Percentiles rank a stretch among this genome's conserved stretches.
These are phyloP conservation scores for Arbutus unedo DNA, from an alignment of 148 eudicot species.

Conservation along the genomic window DNA sequence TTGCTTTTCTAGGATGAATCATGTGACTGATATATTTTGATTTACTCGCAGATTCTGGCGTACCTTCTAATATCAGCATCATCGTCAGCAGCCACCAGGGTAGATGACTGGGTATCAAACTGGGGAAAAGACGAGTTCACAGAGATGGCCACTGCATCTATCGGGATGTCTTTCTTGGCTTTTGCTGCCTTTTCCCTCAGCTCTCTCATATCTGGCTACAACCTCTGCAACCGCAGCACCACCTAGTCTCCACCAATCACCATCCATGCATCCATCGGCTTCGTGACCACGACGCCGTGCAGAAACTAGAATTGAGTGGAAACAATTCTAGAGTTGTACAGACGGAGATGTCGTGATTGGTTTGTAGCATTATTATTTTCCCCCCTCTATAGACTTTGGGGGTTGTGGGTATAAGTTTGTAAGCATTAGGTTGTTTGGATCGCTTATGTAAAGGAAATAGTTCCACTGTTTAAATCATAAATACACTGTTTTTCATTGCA, in stretches of 20 bases:
- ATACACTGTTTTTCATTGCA: neutral
- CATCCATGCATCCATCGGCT: neutral
- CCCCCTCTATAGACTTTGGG: neutral
- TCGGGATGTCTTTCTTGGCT: conserved; percentile 79
- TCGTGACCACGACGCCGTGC: neutral
- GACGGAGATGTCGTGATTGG: neutral
- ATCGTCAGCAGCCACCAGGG: conserved; percentile 84
- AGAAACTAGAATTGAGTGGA: neutral
- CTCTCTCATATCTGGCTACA: conserved; percentile 84
- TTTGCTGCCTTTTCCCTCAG: conserved; percentile 73
- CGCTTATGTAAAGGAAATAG: neutral
- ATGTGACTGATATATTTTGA: conserved; percentile 9
- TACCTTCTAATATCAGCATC: conserved; percentile 91
- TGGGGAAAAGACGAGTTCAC: conserved; percentile 97
- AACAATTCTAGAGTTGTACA: conserved; percentile 8
- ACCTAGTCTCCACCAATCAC: conserved; percentile 19
- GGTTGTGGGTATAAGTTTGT: neutral
- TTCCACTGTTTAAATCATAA: neutral
- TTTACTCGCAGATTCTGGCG: conserved; percentile 62
- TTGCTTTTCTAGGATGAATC: neutral
- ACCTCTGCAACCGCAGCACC: conserved; percentile 55
- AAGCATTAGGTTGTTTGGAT: neutral
- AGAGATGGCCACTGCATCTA: conserved; percentile 65
- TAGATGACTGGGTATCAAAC: conserved; percentile 70
- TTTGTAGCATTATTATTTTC: neutral